phyloP scores from a whole-genome alignment of 192 early-diverging fungal genomes.

The Coemansia sp. region DNA sequence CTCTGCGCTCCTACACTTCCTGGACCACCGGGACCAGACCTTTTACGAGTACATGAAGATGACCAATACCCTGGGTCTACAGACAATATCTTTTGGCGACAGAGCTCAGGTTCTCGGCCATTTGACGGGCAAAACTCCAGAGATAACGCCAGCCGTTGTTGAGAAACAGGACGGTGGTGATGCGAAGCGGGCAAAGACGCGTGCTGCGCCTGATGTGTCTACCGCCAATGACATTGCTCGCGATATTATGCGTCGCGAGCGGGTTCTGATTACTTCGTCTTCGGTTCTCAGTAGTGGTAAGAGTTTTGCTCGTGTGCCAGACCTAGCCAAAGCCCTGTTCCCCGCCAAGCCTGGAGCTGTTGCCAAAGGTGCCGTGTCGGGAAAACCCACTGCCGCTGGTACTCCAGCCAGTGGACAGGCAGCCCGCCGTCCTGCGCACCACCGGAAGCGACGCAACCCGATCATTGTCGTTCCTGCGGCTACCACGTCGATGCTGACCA shows the following conservation, averaged over 20 bases:
- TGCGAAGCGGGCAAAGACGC: constrained; percentile 19
- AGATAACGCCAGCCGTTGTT: constrained; percentile 7
- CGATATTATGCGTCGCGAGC: constrained; percentile 39
- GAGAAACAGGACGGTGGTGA: constrained; percentile 7
- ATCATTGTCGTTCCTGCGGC: constrained; percentile 94
- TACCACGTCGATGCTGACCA: constrained; percentile 77
- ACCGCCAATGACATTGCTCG: constrained; percentile 28
- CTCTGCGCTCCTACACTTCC: constrained; percentile 72
- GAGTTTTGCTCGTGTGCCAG: constrained; percentile 46
- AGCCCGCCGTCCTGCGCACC: constrained; percentile 18
- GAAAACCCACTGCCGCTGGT: neutral
- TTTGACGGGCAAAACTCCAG: constrained; percentile 63
- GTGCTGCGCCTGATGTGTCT: neutral
- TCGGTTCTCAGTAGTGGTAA: constrained; percentile 43
- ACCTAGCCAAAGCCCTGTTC: constrained; percentile 45
- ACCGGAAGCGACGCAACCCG: constrained; percentile 60
- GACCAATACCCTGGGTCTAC: constrained; percentile 60
- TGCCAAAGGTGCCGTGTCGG: neutral
- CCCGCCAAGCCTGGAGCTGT: constrained; percentile 26
- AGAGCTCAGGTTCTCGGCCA: constrained; percentile 71
- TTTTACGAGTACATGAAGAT: constrained; percentile 76
- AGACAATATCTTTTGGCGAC: constrained; percentile 76
- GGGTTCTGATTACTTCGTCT: constrained; percentile 35
- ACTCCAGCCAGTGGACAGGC: neutral
- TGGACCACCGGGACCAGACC: constrained; percentile 64